Base-by-base conservation (phyloP, 352 stramenopile species). In the Phytophthora sojae region DNA sequence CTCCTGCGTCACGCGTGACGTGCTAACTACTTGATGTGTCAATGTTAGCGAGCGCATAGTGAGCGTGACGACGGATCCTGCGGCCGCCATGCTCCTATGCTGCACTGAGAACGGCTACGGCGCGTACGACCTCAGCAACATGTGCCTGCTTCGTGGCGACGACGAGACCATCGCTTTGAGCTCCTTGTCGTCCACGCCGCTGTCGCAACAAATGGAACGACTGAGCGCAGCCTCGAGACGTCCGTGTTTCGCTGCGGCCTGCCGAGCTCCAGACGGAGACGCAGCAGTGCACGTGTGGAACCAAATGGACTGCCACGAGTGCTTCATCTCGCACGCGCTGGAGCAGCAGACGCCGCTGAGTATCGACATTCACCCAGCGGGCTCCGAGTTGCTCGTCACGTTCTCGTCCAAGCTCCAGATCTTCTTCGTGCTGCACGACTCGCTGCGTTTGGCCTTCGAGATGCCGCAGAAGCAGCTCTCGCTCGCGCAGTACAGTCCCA, bases 111-210 rank as follows among this genome's bases (percentile, higher is more conserved):
- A 60, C 1, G 65, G 59, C 30, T 93, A 91, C 50, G 88, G 88
- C 35, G 69, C 79, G 9, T 95, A 91, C 64, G 88, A 95, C 37
- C 72, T 95, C 17, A 91, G 83, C 64, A 84, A 92, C 32, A 68
- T 93, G 29, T 90, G 81, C 62, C 71, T 94, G 5, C 68, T 95
- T 19, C 79, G 82, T 1, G 79, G 67, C 4, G 86, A 94, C n/a
- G 83, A 93, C 52, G 85, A 94, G 54, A 60, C 75, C 6, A 71
- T 93, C 7, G 57, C 73, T 1, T 61, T 95, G 15, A 79, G 39
- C 42, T 53, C 67, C 2, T 64, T 92, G 15, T 69, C 81, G 0
- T 81, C 88, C 0, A 91, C 86, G 2, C 83, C 85, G 5, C 78
- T 88, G 15, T 73, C 80, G 0, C 49, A 71, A 0, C 35, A 70